These are phyloP conservation scores for Fonsecaea erecta DNA, from an alignment of 2,329 filamentous ascomycete genomes.

Conservation along the genomic window DNA sequence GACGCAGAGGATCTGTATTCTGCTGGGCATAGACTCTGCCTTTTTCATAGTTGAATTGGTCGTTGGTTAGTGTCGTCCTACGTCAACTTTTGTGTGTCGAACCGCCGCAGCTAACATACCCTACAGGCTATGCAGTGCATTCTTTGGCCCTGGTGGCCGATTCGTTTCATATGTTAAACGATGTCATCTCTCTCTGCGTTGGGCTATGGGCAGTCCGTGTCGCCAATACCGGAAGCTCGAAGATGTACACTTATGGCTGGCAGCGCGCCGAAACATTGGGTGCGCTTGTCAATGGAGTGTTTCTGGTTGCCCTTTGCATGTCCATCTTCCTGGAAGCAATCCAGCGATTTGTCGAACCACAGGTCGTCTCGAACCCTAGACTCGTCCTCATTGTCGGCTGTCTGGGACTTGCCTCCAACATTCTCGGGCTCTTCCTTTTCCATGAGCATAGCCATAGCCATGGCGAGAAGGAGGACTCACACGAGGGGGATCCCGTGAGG, in stretches of 20 bases:
- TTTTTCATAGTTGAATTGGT: constrained; percentile 92
- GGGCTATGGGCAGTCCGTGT: constrained; percentile 95
- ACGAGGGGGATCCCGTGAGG: constrained; percentile 46
- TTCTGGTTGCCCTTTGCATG: constrained; percentile 92
- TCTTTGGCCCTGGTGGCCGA: constrained; percentile 94
- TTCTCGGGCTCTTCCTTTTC: constrained; percentile 85
- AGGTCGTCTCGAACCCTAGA: constrained; percentile 80
- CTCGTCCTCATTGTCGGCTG: constrained; percentile 89
- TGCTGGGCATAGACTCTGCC: constrained; percentile 83
- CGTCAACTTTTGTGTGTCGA: neutral
- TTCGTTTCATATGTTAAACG: constrained; percentile 99
- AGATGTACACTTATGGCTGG: constrained; percentile 96
- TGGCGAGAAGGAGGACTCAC: constrained; percentile 59
- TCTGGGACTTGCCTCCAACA: constrained; percentile 82
- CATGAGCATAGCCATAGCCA: constrained; percentile 91
- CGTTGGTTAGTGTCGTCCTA: constrained; percentile 58
- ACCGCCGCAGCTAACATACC: neutral
- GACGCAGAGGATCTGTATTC: constrained; percentile 85
- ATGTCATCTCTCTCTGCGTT: constrained; percentile 91
- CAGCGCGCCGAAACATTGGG: constrained; percentile 96
- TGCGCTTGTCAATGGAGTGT: constrained; percentile 95
- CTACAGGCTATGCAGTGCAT: constrained; percentile 74
- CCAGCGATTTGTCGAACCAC: constrained; percentile 87
- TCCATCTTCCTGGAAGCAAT: constrained; percentile 96
- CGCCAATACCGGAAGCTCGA: constrained; percentile 80